Conservation (phyloP, 169 alveolate genomes). For the Plasmodium ovale region DNA sequence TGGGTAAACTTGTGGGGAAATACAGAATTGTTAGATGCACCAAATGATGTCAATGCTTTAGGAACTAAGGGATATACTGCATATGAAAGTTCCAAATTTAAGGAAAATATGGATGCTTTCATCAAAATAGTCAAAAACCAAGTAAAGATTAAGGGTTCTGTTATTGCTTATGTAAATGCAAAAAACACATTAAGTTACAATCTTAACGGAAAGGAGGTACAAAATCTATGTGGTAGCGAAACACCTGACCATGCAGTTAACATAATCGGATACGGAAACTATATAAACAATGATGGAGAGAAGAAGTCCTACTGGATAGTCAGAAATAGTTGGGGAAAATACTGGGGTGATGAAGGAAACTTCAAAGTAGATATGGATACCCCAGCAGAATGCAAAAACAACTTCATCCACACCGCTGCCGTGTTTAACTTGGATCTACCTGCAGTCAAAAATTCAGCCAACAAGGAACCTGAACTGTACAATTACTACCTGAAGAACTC, state of each 20-base stretch:
- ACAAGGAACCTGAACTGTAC: conserved; percentile 4
- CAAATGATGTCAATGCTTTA: background rate
- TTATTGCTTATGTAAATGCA: conserved; percentile 47
- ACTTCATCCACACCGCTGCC: conserved; percentile 15
- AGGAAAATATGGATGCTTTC: conserved; percentile 26
- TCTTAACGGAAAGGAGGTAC: conserved; percentile 52
- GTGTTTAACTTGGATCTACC: background rate
- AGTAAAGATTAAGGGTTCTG: conserved; percentile 62
- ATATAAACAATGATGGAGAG: conserved; percentile 14
- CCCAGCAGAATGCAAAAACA: background rate
- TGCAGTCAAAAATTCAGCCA: background rate
- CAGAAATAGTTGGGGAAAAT: conserved; percentile 15
- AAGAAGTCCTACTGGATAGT: conserved; percentile 20
- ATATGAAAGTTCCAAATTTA: background rate
- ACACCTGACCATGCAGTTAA: conserved; percentile 43
- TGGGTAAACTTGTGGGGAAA: background rate
- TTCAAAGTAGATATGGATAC: conserved; percentile 28
- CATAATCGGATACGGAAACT: conserved; percentile 62
- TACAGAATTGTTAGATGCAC: background rate
- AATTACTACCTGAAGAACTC: background rate
- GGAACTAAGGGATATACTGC: conserved; percentile 22
- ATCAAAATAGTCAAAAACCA: conserved; percentile 34
- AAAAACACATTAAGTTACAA: conserved; percentile 13
- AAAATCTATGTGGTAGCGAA: conserved; percentile 24
- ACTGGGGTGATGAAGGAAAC: conserved; percentile 20